Evolutionary conservation across 768 basidiomycete species (phyloP), one percentile per base, ranked within the genome.

Genomic region (Dentipellis fragilis): DNA sequence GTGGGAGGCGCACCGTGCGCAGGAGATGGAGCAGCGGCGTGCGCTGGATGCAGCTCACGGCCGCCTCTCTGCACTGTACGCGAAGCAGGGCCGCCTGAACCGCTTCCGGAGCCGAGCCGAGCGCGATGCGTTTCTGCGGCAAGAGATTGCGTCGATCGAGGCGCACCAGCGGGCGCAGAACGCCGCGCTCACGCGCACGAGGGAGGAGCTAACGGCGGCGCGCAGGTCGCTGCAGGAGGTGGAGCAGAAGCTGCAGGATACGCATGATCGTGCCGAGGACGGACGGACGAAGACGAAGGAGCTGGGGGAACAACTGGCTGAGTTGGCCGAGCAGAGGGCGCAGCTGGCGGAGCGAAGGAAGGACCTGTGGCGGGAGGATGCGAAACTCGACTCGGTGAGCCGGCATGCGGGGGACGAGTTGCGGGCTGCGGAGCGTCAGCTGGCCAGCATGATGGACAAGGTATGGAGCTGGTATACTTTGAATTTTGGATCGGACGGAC

Each of bases 371-470:
- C 78, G 94, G 62, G 93, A 95, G 68, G 95, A 98, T 58, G 85
- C 90, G 0, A 95, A 90, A 68, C 71, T 96, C 45, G 83, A 87
- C 59, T 85, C 85, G 56, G 75, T 86, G 14, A 83, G 91, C 2
- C 77, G 77, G 36, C 80, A 90, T 53, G 92, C 90, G 2, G 75
- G 75, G 11, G 87, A 91, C 55, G 89, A 97, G 67, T 72, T 95
- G 62, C 80, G 87, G 64, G 78, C 78, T 1, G 84, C 90, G 0
- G 93, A 98, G 69, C 75, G 93, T 54, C 72, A 70, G 11, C 72
- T 98, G 35, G 83, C 87, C 4, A 77, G 85, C 14, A 96, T 95
- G 85, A 95, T 98, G 91, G 96, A 99, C 69, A 93, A 93, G 75
- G 93, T 91, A 50, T 58, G 55, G 54, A 35, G 29, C 29, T 29